Evolutionary conservation across 2,329 filamentous ascomycete species (phyloP), one percentile per base, ranked within the genome.

Genomic region (Basipetospora chlamydospora): DNA sequence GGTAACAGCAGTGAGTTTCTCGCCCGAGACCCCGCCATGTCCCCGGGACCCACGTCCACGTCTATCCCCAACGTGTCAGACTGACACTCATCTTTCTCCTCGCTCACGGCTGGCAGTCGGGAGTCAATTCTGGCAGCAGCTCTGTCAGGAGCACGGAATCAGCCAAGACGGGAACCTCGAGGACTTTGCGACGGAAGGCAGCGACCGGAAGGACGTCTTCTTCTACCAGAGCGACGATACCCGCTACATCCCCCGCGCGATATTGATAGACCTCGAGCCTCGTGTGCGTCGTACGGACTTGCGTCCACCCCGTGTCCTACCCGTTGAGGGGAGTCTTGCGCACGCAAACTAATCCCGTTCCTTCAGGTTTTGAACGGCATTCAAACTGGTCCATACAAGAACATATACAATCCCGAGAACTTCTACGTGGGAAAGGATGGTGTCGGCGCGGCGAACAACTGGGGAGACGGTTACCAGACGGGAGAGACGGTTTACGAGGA

Each of bases 211-310:
- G 58, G 90, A 98, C 60, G 90, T 98, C 42, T 96, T 96, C 64
- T 96, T 94, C 71, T 98, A 96, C 64, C 88, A 92, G 69, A 96
- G 87, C 54, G 90, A 98, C 66, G 90, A 98, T 56, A 98, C 90
- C 41, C 75, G 90, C 63, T 98, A 98, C 60, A 96, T 98, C 46
- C 90, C 90, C 9, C 76, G 90, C 53, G 88, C 90, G 33, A 96
- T 98, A 49, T 66, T 98, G 35, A 80, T 98, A 44, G 90, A 98
- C 55, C 67, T 98, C 26, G 90, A 98, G 59, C 90, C 90, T 17
- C 73, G 90, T 45, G 87, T 84, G 63, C 42, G 64, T 35, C 13
- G 6, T 13, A 3, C 32, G 15, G 4, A 6, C 32, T 20, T 12
- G 33, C 21, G 16, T 6, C 21, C 20, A 9, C 11, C 18, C 22